Base-by-base conservation (phyloP, 2,329 filamentous ascomycete genomes). In the Samsoniella hepiali region DNA sequence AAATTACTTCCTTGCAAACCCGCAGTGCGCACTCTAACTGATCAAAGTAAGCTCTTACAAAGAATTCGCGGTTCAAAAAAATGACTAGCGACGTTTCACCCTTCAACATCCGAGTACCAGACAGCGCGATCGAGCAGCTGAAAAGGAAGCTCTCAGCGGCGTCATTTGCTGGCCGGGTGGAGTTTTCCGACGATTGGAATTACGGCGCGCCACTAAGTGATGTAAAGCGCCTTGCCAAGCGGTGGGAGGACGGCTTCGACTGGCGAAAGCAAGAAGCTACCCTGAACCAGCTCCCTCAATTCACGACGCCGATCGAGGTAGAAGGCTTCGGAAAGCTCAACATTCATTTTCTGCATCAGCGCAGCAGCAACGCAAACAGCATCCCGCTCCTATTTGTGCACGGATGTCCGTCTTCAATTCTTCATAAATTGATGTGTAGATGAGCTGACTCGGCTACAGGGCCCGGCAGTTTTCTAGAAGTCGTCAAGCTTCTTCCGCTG, bases 381-480 rank as follows among this genome's bases (percentile, higher is more conserved):
- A 84, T 91, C 47, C 88, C 88, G 0, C 70, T 91, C 34, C 72
- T 91, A 1, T 90, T 91, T 71, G 78, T 81, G 17, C 88, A 91
- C 70, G 87, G 88, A 13, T 90, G 83, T 78, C 65, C 68, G 73
- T 69, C 4, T 8, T 51, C 42, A 15, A 36, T 4, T 22, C 3
- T 2, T 5, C n/a, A 3, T 8, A 5, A 27, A 50, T 32, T 5
- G 15, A 38, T 3, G 22, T 31, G 4, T 3, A 54, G 32, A 4
- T 40, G 2, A 27, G 32, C 53, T 62, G 22, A 62, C 42, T 22
- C 15, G 22, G 31, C 5, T 15, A 6, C 32, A 75, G 73, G 86
- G 84, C 89, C 89, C 0, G 89, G 89, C 1, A 88, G 83, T 65
- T 91, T 90, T 70, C 71, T 89, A 51, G 88, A 91, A 74, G 86